A percentile compares a stretch with the other conserved stretches of the same genome.
phyloP scores from a whole-genome alignment of 495 filamentous ascomycete genomes.

The Penicillium atrosanguineum region DNA sequence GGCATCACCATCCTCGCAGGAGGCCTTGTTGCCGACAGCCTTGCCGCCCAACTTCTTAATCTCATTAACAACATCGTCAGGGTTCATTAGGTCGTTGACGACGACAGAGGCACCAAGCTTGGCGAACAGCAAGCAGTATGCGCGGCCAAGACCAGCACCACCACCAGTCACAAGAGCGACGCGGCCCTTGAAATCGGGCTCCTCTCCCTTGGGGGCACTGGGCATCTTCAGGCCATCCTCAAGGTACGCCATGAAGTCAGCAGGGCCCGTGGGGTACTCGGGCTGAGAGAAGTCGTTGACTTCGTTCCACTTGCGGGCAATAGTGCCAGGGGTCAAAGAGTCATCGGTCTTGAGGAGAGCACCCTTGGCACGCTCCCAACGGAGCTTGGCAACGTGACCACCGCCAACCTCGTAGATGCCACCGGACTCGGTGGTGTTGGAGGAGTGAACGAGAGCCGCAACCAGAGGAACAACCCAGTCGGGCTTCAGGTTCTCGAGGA shows the following conservation, averaged over 20 bases:
- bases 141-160: constrained; percentile 81
- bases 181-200: constrained; percentile 83
- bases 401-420: constrained; percentile 92
- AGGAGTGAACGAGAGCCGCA: constrained; percentile 83
- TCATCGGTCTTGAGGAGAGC: constrained; percentile 87
- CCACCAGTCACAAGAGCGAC: constrained; percentile 92
- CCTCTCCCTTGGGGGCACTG: constrained; percentile 70
- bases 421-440: constrained; percentile 80
- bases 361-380: constrained; percentile 94
- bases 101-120: constrained; percentile 87
- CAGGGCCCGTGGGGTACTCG: constrained; percentile 79
- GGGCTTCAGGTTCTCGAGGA: constrained; percentile 84
- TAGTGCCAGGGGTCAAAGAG: constrained; percentile 80
- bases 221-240: constrained; percentile 81
- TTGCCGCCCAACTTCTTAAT: constrained; percentile 88
- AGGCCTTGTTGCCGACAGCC: constrained; percentile 90
- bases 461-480: constrained; percentile 97
- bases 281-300: constrained; percentile 85
- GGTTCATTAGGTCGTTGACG: constrained; percentile 92
- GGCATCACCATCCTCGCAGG: constrained; percentile 87
- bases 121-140: constrained; percentile 89
- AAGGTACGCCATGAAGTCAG: constrained; percentile 83
- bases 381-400: constrained; percentile 87
- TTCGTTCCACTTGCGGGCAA: constrained; percentile 84
- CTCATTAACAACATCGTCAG: constrained; percentile 88